Percentiles rank a stretch among this genome's conserved stretches.
phyloP scores from a whole-genome alignment of 441 rosid genomes.

The Arabidopsis hybrid region DNA sequence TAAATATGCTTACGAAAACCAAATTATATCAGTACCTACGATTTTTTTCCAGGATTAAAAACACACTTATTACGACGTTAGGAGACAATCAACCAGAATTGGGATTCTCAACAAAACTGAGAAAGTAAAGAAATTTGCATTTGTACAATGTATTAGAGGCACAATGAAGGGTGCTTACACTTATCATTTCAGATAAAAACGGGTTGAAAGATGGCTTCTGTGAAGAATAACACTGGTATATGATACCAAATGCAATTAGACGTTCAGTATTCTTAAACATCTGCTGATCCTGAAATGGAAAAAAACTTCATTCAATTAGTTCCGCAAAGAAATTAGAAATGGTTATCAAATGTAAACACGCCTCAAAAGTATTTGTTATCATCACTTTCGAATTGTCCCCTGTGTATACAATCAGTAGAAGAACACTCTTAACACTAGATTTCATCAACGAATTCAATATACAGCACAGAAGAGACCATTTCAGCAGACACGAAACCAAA shows the following conservation, averaged over 20 bases:
- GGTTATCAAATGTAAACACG: background rate
- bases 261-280: conserved; percentile 67
- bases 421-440: background rate
- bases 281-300: conserved; percentile 61
- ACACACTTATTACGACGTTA: conserved; percentile 5
- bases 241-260: conserved; percentile 69
- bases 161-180: conserved; percentile 55
- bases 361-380: background rate
- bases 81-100: background rate
- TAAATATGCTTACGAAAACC: conserved; percentile 7
- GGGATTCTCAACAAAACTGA: background rate
- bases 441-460: conserved; percentile 1
- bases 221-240: conserved; percentile 67
- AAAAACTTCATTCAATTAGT: conserved; percentile 35
- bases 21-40: background rate
- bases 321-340: conserved; percentile 6
- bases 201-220: conserved; percentile 66
- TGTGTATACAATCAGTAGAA: background rate
- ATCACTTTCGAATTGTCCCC: background rate
- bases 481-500: background rate
- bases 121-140: background rate
- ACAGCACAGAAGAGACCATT: background rate
- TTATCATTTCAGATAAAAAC: conserved; percentile 60
- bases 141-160: background rate
- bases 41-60: background rate